phyloP scores from a whole-genome alignment of 371 early-diverging fungal species.

The Parasitella parasitica region DNA sequence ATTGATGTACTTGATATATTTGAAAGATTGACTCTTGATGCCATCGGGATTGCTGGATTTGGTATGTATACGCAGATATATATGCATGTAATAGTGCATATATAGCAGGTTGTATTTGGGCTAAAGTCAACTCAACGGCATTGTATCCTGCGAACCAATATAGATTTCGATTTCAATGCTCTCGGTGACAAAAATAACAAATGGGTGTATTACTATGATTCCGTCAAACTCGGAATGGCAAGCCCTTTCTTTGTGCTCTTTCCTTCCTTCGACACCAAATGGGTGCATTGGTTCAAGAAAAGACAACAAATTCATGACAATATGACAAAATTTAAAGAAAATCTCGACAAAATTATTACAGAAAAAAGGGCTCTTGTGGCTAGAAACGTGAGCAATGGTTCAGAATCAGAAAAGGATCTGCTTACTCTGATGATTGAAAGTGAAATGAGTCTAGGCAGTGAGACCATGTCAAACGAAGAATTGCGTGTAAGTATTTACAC shows the following conservation, averaged over 20 bases:
- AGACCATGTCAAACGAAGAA: slow-evolving; percentile 35
- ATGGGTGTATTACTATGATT: slow-evolving; percentile 32
- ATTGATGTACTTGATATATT: slow-evolving; percentile 26
- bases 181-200: slow-evolving; percentile 19
- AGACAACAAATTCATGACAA: slow-evolving; percentile 20
- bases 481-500: slow-evolving; percentile 25
- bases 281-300: slow-evolving; percentile 5
- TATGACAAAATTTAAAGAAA: slow-evolving; percentile 9
- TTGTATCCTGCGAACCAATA: too few relatives aligned
- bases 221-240: slow-evolving; percentile 15
- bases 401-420: slow-evolving; percentile 48
- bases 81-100: too few relatives aligned
- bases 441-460: slow-evolving; percentile 31
- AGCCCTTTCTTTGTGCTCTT: slow-evolving; percentile 47
- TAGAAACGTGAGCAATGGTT: slow-evolving; percentile 2
- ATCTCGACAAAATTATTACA: slow-evolving; percentile 38
- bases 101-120: too few relatives aligned
- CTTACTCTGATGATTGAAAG: slow-evolving; percentile 58
- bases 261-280: slow-evolving; percentile 44
- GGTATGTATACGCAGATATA: slow-evolving; percentile 11
- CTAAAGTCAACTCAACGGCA: too few relatives aligned
- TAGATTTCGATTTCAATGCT: slow-evolving; percentile 39
- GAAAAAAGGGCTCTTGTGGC: slow-evolving; percentile 29
- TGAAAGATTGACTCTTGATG: slow-evolving; percentile 35
- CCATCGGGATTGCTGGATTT: slow-evolving; percentile 42